Conservation (phyloP, 768 basidiomycete species). For the Leccinum rimulosum region DNA sequence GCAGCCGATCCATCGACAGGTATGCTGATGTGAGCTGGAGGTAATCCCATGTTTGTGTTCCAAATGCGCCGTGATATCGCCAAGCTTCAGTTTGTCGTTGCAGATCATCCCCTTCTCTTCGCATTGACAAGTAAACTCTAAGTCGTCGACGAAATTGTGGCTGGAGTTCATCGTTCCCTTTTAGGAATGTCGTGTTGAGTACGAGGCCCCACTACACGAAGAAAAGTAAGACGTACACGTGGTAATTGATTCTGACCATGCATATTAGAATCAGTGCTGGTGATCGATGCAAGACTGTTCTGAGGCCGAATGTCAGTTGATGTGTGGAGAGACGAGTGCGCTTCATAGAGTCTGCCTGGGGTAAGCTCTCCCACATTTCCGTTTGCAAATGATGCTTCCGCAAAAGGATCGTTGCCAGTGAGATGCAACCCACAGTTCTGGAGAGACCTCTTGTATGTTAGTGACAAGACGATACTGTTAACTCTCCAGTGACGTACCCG, state of each 20-base stretch:
- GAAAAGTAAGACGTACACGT: too few species aligned
- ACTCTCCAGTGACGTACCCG: not conserved
- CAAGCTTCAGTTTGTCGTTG: not conserved
- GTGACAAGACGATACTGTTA: too few species aligned
- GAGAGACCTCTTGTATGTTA: too few species aligned
- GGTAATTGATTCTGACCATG: not conserved
- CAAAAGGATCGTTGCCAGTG: not conserved
- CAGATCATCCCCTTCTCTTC: not conserved
- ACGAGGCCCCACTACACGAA: too few species aligned
- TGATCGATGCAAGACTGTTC: too few species aligned
- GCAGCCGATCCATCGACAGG: not conserved
- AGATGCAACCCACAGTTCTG: not conserved
- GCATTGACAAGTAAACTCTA: slow-evolving; percentile 4
- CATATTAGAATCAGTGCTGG: too few species aligned
- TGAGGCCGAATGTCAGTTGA: too few species aligned
- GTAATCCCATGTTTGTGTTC: not conserved
- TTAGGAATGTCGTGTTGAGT: not conserved
- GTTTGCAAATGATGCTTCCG: too few species aligned
- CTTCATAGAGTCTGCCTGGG: not conserved
- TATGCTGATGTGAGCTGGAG: not conserved
- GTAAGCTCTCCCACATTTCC: too few species aligned
- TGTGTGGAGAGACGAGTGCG: not conserved
- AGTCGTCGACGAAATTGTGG: not conserved
- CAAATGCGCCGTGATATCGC: not conserved
- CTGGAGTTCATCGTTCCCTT: slow-evolving; percentile 5